Base-by-base conservation (phyloP, 1,284 basidiomycete species). In the Melampsora americana region DNA sequence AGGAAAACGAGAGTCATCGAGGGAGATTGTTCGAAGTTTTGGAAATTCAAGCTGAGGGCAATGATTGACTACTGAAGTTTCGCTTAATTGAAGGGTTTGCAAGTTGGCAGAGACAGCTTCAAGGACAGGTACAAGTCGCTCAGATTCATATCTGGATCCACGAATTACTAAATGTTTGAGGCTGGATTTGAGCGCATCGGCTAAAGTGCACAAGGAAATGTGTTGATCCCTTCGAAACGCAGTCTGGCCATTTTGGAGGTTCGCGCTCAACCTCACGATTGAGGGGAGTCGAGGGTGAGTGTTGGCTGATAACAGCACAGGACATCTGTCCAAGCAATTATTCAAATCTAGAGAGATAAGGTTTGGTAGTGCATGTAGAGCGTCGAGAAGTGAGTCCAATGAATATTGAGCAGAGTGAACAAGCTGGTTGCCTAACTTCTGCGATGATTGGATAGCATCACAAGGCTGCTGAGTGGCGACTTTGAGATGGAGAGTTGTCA, bases 1-100 rank as follows among this genome's bases (percentile, higher is more conserved):
- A 46, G 66, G 66, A 26, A 65, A 72, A 5, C 62, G 70, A 14
- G 70, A 72, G 48, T 72, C 70, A 50, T 72, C 62, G 20, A 72
- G 20, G 46, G 20, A 35, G 28, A 72, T 28, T 26, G 61, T 72
- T 26, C 62, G 62, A 26, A 72, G 48, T 48, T 50, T 46, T 35
- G 70, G 62, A 26, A 72, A 72, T 30, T 56, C 12, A 30, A 65
- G 56, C 53, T 23, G 7, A 18, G n/a, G 28, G 23, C 61, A 72
- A 20, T 72, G 46, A 44, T 65, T 48, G 56, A 66, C 70, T 32
- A 72, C 64, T 16, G 18, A 18, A 50, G n/a, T 64, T 30, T 72
- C 48, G 35, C 70, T 66, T 11, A 72, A n/a, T 53, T 64, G 35
- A 23, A 72, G 70, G 20, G 70, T 62, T 66, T 72, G 61, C 35